phyloP scores from a whole-genome alignment of 805 yeast genomes.

The Candida tallmaniae region DNA sequence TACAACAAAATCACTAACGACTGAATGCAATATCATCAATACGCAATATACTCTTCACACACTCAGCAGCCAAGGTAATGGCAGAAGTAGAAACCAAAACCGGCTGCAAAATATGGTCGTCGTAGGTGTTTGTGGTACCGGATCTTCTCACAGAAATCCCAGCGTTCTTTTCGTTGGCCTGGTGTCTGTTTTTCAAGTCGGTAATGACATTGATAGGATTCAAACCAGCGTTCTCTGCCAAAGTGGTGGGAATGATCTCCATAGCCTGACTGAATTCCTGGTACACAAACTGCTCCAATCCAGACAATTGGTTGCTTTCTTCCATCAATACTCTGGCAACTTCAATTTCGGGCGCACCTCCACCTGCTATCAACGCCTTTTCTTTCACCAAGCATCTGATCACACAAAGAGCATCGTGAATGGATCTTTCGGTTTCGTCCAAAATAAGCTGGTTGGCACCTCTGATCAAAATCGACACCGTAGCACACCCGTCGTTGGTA shows the following conservation, averaged over 20 bases:
- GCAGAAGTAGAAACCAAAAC: constrained; percentile 93
- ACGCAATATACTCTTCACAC: constrained; percentile 91
- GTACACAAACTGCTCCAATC: constrained; percentile 88
- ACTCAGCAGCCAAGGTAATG: constrained; percentile 89
- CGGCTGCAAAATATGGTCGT: constrained; percentile 95
- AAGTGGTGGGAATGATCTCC: constrained; percentile 88
- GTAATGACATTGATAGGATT: constrained; percentile 90
- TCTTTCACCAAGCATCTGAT: constrained; percentile 82
- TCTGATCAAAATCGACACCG: constrained; percentile 87
- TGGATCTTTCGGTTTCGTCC: constrained; percentile 95
- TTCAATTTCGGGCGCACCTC: constrained; percentile 97
- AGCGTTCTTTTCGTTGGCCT: constrained; percentile 85
- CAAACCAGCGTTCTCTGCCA: constrained; percentile 94
- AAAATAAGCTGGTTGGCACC: constrained; percentile 89
- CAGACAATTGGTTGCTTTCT: constrained; percentile 69
- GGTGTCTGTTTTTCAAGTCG: constrained; percentile 87
- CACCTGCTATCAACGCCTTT: constrained; percentile 92
- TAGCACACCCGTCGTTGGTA: constrained; percentile 29
- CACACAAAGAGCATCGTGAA: constrained; percentile 97
- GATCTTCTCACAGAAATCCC: constrained; percentile 94
- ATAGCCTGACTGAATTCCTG: constrained; percentile 88
- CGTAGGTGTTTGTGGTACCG: constrained; percentile 84
- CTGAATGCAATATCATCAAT: constrained; percentile 96
- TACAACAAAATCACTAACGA: no score
- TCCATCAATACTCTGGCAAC: constrained; percentile 68